Evolutionary conservation across 352 stramenopile genomes (phyloP).

Genomic region (Stramenopiles sp.): DNA sequence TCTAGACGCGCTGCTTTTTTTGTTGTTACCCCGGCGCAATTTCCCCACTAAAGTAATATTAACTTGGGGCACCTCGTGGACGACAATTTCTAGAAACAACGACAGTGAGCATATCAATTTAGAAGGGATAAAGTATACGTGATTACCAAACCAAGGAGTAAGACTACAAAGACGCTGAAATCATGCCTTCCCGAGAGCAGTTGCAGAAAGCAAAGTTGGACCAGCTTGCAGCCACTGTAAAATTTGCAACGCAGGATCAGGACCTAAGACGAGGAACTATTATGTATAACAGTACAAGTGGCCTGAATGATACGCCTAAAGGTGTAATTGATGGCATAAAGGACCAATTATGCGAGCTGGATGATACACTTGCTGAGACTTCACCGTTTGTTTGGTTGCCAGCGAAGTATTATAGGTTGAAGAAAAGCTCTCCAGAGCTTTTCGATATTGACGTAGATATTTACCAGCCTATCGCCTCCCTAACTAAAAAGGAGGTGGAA

Average conservation of each 20-base stretch:
- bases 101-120: too few relatives aligned
- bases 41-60: too few relatives aligned
- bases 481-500: constrained; percentile 8
- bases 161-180: too few relatives aligned
- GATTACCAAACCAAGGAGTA: too few relatives aligned
- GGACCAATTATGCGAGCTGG: background rate
- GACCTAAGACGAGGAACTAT: background rate
- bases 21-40: too few relatives aligned
- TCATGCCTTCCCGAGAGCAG: too few relatives aligned
- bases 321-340: constrained; percentile 9
- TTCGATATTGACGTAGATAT: constrained; percentile 11
- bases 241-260: background rate
- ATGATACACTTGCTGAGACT: constrained; percentile 12
- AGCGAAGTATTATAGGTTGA: constrained; percentile 10
- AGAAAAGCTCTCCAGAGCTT: constrained; percentile 7
- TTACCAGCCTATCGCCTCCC: background rate
- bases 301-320: constrained; percentile 8
- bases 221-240: constrained; percentile 5
- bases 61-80: too few relatives aligned
- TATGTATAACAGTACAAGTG: constrained; percentile 1
- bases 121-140: too few relatives aligned
- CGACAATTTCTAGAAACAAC: too few relatives aligned
- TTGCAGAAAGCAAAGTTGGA: too few relatives aligned
- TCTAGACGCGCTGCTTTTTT: too few relatives aligned
- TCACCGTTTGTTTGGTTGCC: constrained; percentile 10